Evolutionary conservation across 495 filamentous ascomycete species (phyloP).

Genomic region (Tuber microsphaerosporum): DNA sequence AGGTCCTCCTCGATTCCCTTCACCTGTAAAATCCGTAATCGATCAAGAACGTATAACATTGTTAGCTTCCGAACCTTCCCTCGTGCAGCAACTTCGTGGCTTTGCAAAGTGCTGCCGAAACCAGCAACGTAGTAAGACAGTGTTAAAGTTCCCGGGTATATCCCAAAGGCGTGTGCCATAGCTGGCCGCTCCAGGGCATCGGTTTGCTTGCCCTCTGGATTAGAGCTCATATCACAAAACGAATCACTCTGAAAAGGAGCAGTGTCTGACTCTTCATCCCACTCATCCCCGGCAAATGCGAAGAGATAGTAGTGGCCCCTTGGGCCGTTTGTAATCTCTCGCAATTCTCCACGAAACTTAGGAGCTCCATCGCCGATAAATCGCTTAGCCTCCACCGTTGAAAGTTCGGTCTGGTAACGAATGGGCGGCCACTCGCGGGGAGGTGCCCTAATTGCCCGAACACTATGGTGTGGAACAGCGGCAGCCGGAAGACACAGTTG

Average conservation of each 20-base stretch:
- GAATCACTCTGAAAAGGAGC: constrained; percentile 40
- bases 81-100: constrained; percentile 31
- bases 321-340: constrained; percentile 37
- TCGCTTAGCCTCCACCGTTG: constrained; percentile 32
- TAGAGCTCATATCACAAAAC: constrained; percentile 41
- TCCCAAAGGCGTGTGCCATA: constrained; percentile 49
- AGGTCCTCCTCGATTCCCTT: constrained; percentile 39
- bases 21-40: constrained; percentile 36
- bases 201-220: constrained; percentile 38
- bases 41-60: constrained; percentile 41
- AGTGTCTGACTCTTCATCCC: constrained; percentile 40
- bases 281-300: constrained; percentile 40
- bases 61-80: constrained; percentile 38
- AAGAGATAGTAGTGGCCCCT: constrained; percentile 39
- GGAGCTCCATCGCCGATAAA: constrained; percentile 40
- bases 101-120: constrained; percentile 37
- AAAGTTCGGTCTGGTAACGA: constrained; percentile 34
- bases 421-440: constrained; percentile 32
- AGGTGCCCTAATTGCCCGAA: constrained; percentile 9
- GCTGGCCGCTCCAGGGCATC: constrained; percentile 48
- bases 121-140: constrained; percentile 45
- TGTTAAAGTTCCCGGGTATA: constrained; percentile 47
- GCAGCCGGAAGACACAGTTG: constrained; percentile 34
- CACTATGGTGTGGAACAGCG: constrained; percentile 14
- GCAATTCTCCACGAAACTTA: constrained; percentile 36